Conservation (phyloP, 2,329 filamentous ascomycete species). For the Alternaria brassicae region DNA sequence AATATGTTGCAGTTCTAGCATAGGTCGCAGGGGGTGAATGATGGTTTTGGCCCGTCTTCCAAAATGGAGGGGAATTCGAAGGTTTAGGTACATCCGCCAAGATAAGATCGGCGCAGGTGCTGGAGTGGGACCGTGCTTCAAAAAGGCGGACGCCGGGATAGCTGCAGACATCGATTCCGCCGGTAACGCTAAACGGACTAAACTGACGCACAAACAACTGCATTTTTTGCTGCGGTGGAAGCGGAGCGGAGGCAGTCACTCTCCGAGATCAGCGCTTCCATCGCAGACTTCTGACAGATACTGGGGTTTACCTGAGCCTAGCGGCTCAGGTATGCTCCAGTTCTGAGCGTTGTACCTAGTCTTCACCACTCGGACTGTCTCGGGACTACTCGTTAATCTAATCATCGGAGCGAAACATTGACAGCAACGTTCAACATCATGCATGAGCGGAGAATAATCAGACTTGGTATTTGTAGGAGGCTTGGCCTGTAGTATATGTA, state of each 20-base stretch:
- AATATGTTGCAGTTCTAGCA: too few relatives aligned
- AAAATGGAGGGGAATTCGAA: too few relatives aligned
- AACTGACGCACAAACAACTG: not conserved
- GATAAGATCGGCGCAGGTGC: too few relatives aligned
- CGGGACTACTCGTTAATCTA: not conserved
- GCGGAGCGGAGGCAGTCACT: not conserved
- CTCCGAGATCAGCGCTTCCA: constrained; percentile 34
- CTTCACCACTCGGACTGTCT: not conserved
- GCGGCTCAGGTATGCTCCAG: not conserved
- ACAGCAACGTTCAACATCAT: not conserved
- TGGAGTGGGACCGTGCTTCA: not conserved
- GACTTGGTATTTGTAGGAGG: too few relatives aligned
- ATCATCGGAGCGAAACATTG: not conserved
- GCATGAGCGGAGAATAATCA: not conserved
- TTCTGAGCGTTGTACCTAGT: not conserved
- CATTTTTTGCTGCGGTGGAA: not conserved
- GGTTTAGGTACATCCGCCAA: too few relatives aligned
- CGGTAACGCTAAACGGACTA: too few relatives aligned
- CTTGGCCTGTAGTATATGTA: not conserved
- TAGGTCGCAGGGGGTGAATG: too few relatives aligned
- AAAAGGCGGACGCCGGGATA: too few relatives aligned
- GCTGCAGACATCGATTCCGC: not conserved
- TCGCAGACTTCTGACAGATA: not conserved
- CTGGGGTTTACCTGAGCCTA: not conserved
- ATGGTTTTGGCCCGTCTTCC: too few relatives aligned